These are phyloP conservation scores for Cladophialophora yegresii DNA, from an alignment of 2,329 filamentous ascomycete species.

Conservation along the genomic window DNA sequence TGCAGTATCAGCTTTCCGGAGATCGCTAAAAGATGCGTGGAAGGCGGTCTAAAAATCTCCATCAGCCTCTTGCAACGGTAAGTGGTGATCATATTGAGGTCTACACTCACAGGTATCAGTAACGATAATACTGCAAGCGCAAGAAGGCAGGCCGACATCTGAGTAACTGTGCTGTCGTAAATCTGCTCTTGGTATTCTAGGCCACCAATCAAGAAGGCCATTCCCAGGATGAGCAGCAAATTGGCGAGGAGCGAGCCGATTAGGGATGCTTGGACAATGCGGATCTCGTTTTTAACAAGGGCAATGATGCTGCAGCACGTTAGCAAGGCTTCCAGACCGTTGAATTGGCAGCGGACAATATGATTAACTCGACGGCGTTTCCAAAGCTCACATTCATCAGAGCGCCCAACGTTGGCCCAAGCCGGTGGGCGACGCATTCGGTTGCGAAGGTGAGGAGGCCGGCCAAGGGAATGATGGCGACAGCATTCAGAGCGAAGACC, in stretches of 20 bases:
- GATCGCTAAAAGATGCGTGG: constrained; percentile 57
- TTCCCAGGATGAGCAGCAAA: constrained; percentile 81
- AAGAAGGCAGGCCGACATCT: constrained; percentile 80
- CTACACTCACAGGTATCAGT: constrained; percentile 66
- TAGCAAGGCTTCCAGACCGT: not conserved
- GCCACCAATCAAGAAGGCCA: constrained; percentile 88
- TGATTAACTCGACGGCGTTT: constrained; percentile 86
- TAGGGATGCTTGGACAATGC: constrained; percentile 88
- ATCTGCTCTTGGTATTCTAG: constrained; percentile 76
- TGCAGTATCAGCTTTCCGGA: constrained; percentile 27
- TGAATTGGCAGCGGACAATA: constrained; percentile 25
- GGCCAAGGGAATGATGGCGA: constrained; percentile 87
- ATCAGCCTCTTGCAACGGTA: constrained; percentile 1
- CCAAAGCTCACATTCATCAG: constrained; percentile 89
- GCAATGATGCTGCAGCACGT: constrained; percentile 58
- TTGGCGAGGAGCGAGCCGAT: constrained; percentile 92
- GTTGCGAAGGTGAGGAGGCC: constrained; percentile 87
- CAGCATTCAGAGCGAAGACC: constrained; percentile 86
- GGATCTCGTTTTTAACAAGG: constrained; percentile 69
- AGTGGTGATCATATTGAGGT: not conserved
- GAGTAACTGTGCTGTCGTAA: constrained; percentile 89
- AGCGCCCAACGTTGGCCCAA: constrained; percentile 83
- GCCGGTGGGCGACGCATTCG: constrained; percentile 72
- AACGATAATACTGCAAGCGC: constrained; percentile 76
- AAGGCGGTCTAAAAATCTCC: constrained; percentile 65